A percentile compares a stretch with the other conserved stretches of the same genome.
Conservation (phyloP, 2,329 filamentous ascomycete genomes). For the Cadophora gregata region DNA sequence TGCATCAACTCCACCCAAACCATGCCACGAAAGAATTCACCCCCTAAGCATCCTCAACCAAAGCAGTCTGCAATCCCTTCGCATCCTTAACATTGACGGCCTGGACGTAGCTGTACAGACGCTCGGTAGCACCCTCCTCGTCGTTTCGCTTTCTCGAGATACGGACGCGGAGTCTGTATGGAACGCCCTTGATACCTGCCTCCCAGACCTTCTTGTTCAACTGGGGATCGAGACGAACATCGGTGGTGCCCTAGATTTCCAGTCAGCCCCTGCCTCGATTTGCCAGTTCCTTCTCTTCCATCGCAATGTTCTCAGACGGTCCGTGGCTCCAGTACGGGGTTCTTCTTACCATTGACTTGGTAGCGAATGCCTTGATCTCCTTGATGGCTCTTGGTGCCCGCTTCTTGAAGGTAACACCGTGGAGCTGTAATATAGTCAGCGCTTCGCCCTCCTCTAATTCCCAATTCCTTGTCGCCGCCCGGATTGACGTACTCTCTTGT, state of each 20-base stretch:
- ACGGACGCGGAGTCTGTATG: constrained; percentile 95
- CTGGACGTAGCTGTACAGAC: constrained; percentile 99
- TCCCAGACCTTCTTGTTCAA: constrained; percentile 99
- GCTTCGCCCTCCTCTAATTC: constrained; percentile 25
- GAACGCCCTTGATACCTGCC: constrained; percentile 97
- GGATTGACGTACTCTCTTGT: constrained; percentile 88
- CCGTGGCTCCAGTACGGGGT: background rate
- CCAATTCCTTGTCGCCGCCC: background rate
- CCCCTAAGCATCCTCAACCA: constrained; percentile 73
- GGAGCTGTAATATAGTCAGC: constrained; percentile 74
- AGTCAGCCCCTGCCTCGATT: constrained; percentile 30
- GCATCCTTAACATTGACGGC: constrained; percentile 99
- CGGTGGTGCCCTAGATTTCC: constrained; percentile 78
- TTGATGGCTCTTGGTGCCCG: constrained; percentile 97
- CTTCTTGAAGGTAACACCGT: constrained; percentile 99
- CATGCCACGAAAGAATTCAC: constrained; percentile 35
- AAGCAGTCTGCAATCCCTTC: constrained; percentile 93
- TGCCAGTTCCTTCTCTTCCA: constrained; percentile 18
- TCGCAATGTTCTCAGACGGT: background rate
- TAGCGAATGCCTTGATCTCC: constrained; percentile 97
- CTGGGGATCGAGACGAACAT: constrained; percentile 97
- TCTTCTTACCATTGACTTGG: constrained; percentile 88
- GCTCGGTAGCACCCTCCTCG: constrained; percentile 99
- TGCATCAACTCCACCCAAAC: constrained; percentile 43
- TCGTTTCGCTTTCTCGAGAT: constrained; percentile 99